Evolutionary conservation across 192 early-diverging fungal genomes (phyloP).

Genomic region (Linderina pennispora): DNA sequence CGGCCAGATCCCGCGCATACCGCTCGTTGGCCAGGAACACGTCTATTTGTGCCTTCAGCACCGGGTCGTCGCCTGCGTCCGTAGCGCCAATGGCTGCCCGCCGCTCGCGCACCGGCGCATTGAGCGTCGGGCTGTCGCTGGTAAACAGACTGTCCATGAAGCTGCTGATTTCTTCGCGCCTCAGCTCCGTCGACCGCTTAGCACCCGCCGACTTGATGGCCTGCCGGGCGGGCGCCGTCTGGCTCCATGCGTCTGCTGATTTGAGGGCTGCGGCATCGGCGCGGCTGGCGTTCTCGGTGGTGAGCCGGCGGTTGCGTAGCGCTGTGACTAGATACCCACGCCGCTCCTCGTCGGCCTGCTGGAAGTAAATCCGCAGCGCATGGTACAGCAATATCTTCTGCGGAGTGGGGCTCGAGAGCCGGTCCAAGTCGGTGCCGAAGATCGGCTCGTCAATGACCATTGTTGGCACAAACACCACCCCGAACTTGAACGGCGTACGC

Average conservation of each 20-base stretch:
- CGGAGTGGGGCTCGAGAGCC: conserved; percentile 36
- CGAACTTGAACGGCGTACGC: conserved; percentile 43
- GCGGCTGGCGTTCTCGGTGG: conserved; percentile 7
- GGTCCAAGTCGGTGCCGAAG: conserved; percentile 43
- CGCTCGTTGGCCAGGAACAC: conserved; percentile 20
- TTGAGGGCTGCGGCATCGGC: conserved; percentile 1
- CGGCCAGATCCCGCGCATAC: conserved; percentile 27
- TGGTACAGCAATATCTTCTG: conserved; percentile 46
- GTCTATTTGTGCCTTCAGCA: conserved; percentile 15
- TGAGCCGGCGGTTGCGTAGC: conserved; percentile 29
- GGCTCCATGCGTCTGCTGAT: conserved; percentile 10
- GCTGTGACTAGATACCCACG: conserved; percentile 33
- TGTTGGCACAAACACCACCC: conserved; percentile 40
- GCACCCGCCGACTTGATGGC: conserved; percentile 15
- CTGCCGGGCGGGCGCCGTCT: background rate
- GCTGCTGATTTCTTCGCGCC: conserved; percentile 35
- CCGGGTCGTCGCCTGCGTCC: conserved; percentile 1
- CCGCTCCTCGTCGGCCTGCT: conserved; percentile 44
- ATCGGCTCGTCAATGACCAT: conserved; percentile 39
- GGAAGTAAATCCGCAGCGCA: conserved; percentile 42
- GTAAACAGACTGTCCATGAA: conserved; percentile 42
- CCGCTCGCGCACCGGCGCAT: no score
- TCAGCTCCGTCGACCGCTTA: conserved; percentile 42
- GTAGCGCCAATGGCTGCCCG: background rate
- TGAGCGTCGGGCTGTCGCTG: background rate